phyloP scores from a whole-genome alignment of 768 basidiomycete species.

The Suillus alpinus region DNA sequence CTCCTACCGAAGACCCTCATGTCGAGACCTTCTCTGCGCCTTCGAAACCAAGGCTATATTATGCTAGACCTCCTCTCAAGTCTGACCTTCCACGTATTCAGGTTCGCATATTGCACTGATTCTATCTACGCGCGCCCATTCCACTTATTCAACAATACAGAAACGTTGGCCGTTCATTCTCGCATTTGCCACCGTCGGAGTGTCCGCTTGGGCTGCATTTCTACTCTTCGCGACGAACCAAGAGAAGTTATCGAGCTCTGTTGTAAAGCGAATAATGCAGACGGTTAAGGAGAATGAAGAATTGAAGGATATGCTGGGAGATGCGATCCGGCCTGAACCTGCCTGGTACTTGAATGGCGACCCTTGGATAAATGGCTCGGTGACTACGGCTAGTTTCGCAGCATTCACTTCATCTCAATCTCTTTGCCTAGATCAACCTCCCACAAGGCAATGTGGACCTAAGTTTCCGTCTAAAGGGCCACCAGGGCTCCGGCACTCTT shows the following conservation, averaged over 20 bases:
- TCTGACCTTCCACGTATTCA: constrained; percentile 42
- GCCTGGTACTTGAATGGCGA: constrained; percentile 67
- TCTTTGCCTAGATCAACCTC: constrained; percentile 56
- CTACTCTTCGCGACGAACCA: constrained; percentile 71
- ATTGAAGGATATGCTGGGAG: constrained; percentile 55
- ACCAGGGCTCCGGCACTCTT: constrained; percentile 71
- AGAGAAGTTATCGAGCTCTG: constrained; percentile 74
- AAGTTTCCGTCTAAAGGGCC: constrained; percentile 72
- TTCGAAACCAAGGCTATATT: constrained; percentile 44
- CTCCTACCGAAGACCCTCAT: constrained; percentile 26
- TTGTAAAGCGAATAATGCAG: constrained; percentile 63
- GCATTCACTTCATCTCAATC: neutral
- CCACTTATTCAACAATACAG: constrained; percentile 13
- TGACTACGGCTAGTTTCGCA: constrained; percentile 31
- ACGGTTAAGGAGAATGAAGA: constrained; percentile 52
- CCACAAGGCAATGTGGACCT: constrained; percentile 76
- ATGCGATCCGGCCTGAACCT: constrained; percentile 42
- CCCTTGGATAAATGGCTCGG: constrained; percentile 66
- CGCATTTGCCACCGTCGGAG: constrained; percentile 47
- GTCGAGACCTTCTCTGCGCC: constrained; percentile 42
- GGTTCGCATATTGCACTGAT: constrained; percentile 20
- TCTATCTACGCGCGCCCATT: neutral
- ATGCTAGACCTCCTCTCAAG: constrained; percentile 37
- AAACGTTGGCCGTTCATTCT: constrained; percentile 58
- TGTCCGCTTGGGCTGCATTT: constrained; percentile 66